Percentiles rank a stretch among this genome's conserved stretches.
Evolutionary conservation across 768 basidiomycete genomes (phyloP).

Genomic region (Boletus sensibilis): DNA sequence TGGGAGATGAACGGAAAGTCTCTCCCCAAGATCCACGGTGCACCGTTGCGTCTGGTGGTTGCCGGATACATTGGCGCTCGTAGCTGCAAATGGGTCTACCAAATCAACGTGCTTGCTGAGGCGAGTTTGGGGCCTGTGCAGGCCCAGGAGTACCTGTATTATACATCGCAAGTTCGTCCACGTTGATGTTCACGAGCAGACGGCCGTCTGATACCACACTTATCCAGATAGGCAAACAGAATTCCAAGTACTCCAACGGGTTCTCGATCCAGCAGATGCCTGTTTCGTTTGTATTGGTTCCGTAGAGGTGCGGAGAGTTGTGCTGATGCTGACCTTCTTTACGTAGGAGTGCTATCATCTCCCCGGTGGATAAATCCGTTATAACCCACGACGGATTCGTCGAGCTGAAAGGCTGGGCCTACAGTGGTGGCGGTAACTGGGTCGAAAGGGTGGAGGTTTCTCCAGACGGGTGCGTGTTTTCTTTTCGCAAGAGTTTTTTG

Average conservation of each 20-base stretch:
- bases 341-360: slow-evolving; percentile 15
- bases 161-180: slow-evolving; percentile 45
- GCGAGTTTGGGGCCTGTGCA: slow-evolving; percentile 54
- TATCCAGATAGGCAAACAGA: slow-evolving; percentile 42
- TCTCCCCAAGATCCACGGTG: slow-evolving; percentile 51
- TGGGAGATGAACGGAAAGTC: slow-evolving; percentile 18
- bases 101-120: slow-evolving; percentile 48
- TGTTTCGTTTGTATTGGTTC: slow-evolving; percentile 43
- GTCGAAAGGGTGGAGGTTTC: slow-evolving; percentile 57
- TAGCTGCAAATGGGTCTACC: slow-evolving; percentile 53
- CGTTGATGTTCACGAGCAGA: not conserved
- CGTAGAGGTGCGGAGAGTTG: not conserved
- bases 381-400: slow-evolving; percentile 50
- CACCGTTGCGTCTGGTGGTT: slow-evolving; percentile 49
- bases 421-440: slow-evolving; percentile 52
- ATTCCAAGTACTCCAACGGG: slow-evolving; percentile 50
- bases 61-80: slow-evolving; percentile 56
- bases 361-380: slow-evolving; percentile 38
- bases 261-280: slow-evolving; percentile 61
- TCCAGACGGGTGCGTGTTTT: slow-evolving; percentile 6
- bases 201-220: not conserved
- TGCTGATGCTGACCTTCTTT: not conserved
- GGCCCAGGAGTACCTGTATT: slow-evolving; percentile 53
- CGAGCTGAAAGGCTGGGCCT: slow-evolving; percentile 43
- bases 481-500: not conserved